phyloP scores from a whole-genome alignment of 208 protist species.

The Leishmania lainsoni region DNA sequence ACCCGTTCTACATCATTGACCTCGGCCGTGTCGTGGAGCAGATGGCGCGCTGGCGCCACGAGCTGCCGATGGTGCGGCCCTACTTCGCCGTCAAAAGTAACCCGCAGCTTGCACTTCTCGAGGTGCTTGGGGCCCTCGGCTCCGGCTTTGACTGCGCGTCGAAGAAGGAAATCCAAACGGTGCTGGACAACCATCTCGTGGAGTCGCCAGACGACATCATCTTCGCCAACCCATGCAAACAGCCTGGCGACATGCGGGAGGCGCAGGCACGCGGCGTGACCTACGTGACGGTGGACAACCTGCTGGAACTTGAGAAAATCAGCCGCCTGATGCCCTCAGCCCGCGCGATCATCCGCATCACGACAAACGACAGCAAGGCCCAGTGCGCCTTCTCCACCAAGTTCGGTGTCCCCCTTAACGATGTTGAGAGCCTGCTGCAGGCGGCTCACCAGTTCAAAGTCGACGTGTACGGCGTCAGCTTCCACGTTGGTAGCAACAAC shows the following conservation, averaged over 20 bases:
- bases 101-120: conserved; percentile 48
- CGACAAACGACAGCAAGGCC: conserved; percentile 69
- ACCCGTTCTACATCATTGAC: conserved; percentile 85
- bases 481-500: conserved; percentile 92
- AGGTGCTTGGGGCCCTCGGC: conserved; percentile 63
- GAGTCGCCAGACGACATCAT: conserved; percentile 60
- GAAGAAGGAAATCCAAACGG: conserved; percentile 57
- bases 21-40: conserved; percentile 71
- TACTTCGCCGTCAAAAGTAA: conserved; percentile 91
- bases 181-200: conserved; percentile 44
- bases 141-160: conserved; percentile 87
- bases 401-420: conserved; percentile 66
- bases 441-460: conserved; percentile 41
- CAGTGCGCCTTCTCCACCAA: conserved; percentile 81
- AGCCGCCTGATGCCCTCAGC: conserved; percentile 48
- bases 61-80: conserved; percentile 73
- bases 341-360: conserved; percentile 65
- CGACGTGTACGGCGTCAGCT: conserved; percentile 79
- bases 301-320: conserved; percentile 79
- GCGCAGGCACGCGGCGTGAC: conserved; percentile 55
- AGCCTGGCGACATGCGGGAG: conserved; percentile 53
- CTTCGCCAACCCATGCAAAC: conserved; percentile 92
- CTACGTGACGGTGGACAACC: conserved; percentile 87
- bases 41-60: conserved; percentile 61
- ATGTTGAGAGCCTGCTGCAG: conserved; percentile 49